Evolutionary conservation across 1,284 basidiomycete genomes (phyloP), one percentile per base, ranked within the genome.

Genomic region (Heimioporus punctisporus): DNA sequence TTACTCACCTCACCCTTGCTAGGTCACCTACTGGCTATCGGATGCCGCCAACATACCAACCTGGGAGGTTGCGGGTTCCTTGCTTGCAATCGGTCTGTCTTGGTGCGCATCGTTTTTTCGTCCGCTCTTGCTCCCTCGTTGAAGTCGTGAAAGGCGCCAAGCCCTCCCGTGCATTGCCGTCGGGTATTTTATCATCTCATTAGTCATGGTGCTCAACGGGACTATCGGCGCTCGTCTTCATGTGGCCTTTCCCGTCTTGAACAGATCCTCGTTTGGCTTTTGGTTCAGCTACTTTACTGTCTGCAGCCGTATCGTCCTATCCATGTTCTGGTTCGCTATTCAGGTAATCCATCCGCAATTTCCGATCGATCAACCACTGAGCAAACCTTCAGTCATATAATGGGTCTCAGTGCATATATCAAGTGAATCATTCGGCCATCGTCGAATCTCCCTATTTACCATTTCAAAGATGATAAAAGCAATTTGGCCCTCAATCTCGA

Each of bases 271-370:
- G 0, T 89, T 83, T 57, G 86, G 86, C 0, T 86, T 86, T 68
- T 85, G 81, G 72, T 80, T 87, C 60, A 80, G 78, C 58, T 81
- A 83, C 60, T 85, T 85, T 63, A 81, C 81, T 19, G 82, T 88
- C 52, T 67, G 88, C 59, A 84, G 82, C 51, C 79, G 86, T 24
- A 76, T 83, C 55, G 70, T 85, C 21, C 75, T 87, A 34, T 79
- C 84, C 39, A 78, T 83, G 74, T 81, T 87, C 71, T 87, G 85
- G 85, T 81, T 83, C 40, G 79, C 77, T 24, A 73, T 79, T 23
- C 79, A 80, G 72, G 79, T 79, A 4, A 49, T 11, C 31, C 6
- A 6, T 17, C 31, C 17, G 31, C 31, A 11, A 34, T 17, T n/a
- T n/a, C n/a, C n/a, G n/a, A n/a, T n/a, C n/a, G n/a, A n/a, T n/a